Evolutionary conservation across 148 eudicot genomes (phyloP), one percentile per base, ranked within the genome.

Genomic region (Talinum fruticosum): DNA sequence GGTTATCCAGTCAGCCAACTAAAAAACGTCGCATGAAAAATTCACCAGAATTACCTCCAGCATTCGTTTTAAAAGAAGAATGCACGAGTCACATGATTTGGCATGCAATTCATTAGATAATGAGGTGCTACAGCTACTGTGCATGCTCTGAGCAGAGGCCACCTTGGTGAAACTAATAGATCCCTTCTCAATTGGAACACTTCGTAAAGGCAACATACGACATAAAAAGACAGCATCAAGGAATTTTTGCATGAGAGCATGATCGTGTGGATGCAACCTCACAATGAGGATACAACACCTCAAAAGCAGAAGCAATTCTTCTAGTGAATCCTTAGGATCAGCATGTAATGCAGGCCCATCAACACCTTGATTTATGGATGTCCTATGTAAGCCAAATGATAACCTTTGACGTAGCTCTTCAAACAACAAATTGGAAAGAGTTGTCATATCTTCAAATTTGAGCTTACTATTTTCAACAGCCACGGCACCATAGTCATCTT

Each of bases 211-310:
- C 76, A 89, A 76, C 76, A 66, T 81, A 75, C 44, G 79, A 21
- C 87, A 82, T 62, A 89, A 79, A 69, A 66, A 47, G 53, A 86
- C 78, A 80, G 85, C 87, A 84, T 76, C 77, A 49, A 24, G 80
- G 35, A 89, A 87, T 64, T 86, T 85, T 68, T 84, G 82, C 76
- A 84, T 37, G 41, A 85, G 79, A 75, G 59, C 53, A 70, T 85
- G 84, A 59, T 87, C 87, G 54, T 66, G 66, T 51, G 67, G 75
- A 49, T 86, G 85, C 81, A 90, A 53, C 72, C 83, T 79, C 81
- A 89, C 80, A 3, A 82, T 76, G 61, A 85, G 80, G 78, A 90
- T 38, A 82, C 91, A 92, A 72, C 97, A 92, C 79, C 98, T 88
- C 82, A 92, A 76, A 44, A 88, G 86, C 82, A 89, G 64, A 81